These are phyloP conservation scores for Tylopilus vinaceipallidus DNA, from an alignment of 768 basidiomycete genomes.

Conservation along the genomic window DNA sequence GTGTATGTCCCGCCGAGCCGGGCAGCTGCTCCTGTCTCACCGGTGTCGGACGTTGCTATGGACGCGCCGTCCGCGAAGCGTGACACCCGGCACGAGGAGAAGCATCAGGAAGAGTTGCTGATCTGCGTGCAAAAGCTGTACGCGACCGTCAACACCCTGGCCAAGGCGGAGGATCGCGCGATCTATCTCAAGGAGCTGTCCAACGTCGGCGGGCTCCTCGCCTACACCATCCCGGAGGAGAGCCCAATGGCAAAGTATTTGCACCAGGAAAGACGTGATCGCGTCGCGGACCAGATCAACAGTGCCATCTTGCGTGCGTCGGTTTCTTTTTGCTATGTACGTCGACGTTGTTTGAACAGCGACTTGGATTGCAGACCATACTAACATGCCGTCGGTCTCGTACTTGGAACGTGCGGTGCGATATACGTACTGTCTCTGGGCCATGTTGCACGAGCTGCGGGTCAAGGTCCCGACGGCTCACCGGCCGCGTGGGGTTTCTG, in stretches of 20 bases:
- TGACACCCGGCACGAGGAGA: conserved; percentile 34
- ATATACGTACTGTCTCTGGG: conserved; percentile 64
- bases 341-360: conserved; percentile 2
- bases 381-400: conserved; percentile 51
- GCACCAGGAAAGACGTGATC: conserved; percentile 71
- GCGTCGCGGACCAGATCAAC: conserved; percentile 86
- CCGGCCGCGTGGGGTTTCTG: conserved; percentile 42
- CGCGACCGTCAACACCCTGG: conserved; percentile 55
- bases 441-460: conserved; percentile 47
- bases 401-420: conserved; percentile 63
- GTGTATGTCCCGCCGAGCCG: conserved; percentile 33
- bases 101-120: conserved; percentile 48
- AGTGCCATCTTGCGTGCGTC: conserved; percentile 78
- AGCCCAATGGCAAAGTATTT: conserved; percentile 78
- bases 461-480: conserved; percentile 41
- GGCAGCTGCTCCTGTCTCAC: conserved; percentile 5
- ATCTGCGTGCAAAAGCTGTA: conserved; percentile 66
- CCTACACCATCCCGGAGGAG: conserved; percentile 77
- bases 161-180: conserved; percentile 51
- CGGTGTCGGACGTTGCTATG: conserved; percentile 11
- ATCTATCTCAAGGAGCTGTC: conserved; percentile 68
- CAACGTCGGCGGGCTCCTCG: conserved; percentile 75
- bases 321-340: neutral
- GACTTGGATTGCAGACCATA: conserved; percentile 46
- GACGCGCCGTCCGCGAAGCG: conserved; percentile 7